Base-by-base conservation (phyloP, 2,329 filamentous ascomycete genomes). In the Pseudogymnoascus pannorum region DNA sequence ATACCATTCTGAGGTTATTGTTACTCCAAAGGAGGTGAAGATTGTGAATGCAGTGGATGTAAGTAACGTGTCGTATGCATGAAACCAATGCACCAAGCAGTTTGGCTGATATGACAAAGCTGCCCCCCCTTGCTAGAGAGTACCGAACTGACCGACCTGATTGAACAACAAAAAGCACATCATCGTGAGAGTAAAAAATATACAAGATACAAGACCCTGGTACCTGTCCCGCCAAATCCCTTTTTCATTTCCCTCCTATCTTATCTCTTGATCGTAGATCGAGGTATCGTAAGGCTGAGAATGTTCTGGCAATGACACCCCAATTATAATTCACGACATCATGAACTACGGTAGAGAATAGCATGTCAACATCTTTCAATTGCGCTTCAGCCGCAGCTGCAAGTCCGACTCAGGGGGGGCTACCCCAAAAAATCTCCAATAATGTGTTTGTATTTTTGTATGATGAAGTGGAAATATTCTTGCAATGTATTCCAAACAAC, bases 401-500 rank as follows among this genome's bases (percentile, higher is more conserved):
- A 33, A 5, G 26, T 54, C 26, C 9, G 26, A 20, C 26, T 54
- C 48, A 31, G 26, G 26, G 48, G 44, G 40, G 40, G 48, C 44
- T 54, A 31, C 16, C 5, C n/a, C 5, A 12, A 20, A 7, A 54
- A 6, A 6, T 5, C 26, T 54, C 26, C 26, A 33, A 31, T 33
- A 54, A 54, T 54, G 48, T 54, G 48, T 20, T 31, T 54, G 48
- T 54, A 54, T 54, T 54, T 54, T 54, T 14, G 26, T 18, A 54
- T 54, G 26, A 54, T 29, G 24, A 31, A 33, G 48, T 33, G 48
- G 48, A 9, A 54, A 54, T 54, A 20, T 54, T 54, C 44, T 26
- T 33, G 48, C 26, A 54, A 31, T 54, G 26, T 54, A 54, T 54
- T 54, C 44, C 48, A 54, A 54, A 54, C 48, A 54, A 54, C n/a